A percentile compares a stretch with the other conserved stretches of the same genome.
Evolutionary conservation across 176 grass and related monocot species (phyloP).

Genomic region (Zea mays): DNA sequence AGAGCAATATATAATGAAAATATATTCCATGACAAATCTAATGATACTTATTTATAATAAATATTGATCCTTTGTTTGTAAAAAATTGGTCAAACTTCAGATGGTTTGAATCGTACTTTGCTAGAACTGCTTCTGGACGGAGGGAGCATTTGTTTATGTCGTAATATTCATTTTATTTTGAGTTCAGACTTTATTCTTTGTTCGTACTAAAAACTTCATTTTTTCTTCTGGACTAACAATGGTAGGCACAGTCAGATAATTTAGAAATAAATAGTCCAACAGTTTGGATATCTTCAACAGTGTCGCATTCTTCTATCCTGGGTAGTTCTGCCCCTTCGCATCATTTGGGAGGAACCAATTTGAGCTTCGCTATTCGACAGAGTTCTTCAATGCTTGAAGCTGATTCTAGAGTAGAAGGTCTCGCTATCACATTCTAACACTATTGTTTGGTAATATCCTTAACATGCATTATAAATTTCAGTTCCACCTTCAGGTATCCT

Average conservation of each 20-base stretch:
- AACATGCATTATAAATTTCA: conserved; percentile 33
- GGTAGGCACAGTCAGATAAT: conserved; percentile 67
- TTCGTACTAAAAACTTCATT: conserved; percentile 8
- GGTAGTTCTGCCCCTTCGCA: conserved; percentile 38
- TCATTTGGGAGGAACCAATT: conserved; percentile 30
- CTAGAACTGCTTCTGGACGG: background rate
- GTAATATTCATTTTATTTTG: conserved; percentile 25
- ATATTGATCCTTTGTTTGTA: background rate
- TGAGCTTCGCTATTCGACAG: conserved; percentile 53
- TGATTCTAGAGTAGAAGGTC: conserved; percentile 79
- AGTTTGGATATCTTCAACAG: conserved; percentile 82
- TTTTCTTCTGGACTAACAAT: conserved; percentile 20
- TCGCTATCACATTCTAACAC: conserved; percentile 26
- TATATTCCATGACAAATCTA: background rate
- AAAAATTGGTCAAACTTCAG: background rate
- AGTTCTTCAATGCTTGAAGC: conserved; percentile 91
- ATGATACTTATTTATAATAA: background rate
- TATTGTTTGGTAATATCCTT: conserved; percentile 35
- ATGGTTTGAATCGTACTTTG: background rate
- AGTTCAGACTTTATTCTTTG: conserved; percentile 28
- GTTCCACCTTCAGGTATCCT: conserved; percentile 68
- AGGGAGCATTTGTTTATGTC: conserved; percentile 1
- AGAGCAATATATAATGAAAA: background rate
- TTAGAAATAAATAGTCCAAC: conserved; percentile 36
- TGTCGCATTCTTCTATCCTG: conserved; percentile 61